Evolutionary conservation across 306 rosid genomes (phyloP), one percentile per base, ranked within the genome.

Genomic region (Neltuma alba): DNA sequence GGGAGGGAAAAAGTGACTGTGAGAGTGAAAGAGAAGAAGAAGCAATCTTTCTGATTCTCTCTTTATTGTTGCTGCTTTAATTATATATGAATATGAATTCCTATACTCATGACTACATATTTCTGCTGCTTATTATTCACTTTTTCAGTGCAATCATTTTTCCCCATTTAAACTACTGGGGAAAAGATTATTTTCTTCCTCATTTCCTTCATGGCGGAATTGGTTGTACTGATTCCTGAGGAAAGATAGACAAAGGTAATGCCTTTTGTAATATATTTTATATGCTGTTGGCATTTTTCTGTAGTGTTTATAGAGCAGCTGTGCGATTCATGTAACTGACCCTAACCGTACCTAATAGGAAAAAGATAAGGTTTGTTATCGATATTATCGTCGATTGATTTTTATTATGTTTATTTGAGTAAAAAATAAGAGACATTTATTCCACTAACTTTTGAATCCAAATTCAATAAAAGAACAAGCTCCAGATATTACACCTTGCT

Each of bases 61-160:
- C 55, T 78, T 81, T 70, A 40, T 33, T 61, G 66, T 37, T 81
- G 50, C 48, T 20, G 20, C 40, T 68, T 42, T 84, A 62, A 55
- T 50, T 72, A 80, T 80, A 15, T 44, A 61, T 66, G 55, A 81
- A 58, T 33, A 61, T 66, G 55, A 81, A 58, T 48, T 74, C 44
- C 37, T 52, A 27, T 40, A 62, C 75, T 42, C 27, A 41, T 45
- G 41, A 28, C 27, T 64, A 30, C 47, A 40, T 80, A 25, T 64
- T 63, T 31, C 50, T 27, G 20, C 42, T 4, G 70, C 25, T 30
- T 65, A 58, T 63, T 42, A 52, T 38, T 33, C 67, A 40, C 28
- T 20, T 66, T 28, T 70, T 74, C 66, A 54, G 14, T 52, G 50
- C 28, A 52, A 54, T 63, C 57, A 66, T 10, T 66, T 38, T 40